phyloP scores from a whole-genome alignment of 352 stramenopile genomes.

The Peronospora tabacina region DNA sequence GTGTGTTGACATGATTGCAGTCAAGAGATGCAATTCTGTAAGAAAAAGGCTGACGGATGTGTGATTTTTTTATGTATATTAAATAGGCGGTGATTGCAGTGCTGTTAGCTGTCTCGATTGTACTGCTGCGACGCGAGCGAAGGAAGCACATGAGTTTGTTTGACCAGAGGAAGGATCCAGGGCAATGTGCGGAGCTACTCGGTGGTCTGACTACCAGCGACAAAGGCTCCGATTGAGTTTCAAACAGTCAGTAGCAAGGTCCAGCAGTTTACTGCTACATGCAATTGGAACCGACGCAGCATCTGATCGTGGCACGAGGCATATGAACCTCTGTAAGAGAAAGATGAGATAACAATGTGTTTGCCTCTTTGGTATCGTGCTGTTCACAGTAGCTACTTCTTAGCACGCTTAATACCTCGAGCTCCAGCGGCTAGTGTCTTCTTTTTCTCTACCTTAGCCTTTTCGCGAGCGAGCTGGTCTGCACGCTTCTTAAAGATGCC shows the following conservation, averaged over 20 bases:
- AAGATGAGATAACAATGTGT: conserved; percentile 24
- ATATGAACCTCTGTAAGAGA: conserved; percentile 8
- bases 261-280: background rate
- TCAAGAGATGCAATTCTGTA: background rate
- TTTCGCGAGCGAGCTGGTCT: conserved; percentile 33
- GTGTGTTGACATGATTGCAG: background rate
- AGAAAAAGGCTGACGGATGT: conserved; percentile 2
- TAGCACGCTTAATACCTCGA: conserved; percentile 19
- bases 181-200: conserved; percentile 42
- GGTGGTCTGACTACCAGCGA: conserved; percentile 14
- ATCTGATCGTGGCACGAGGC: background rate
- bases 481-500: conserved; percentile 80
- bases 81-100: conserved; percentile 55
- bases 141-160: conserved; percentile 76
- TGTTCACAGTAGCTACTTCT: conserved; percentile 12
- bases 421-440: conserved; percentile 11
- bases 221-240: conserved; percentile 37
- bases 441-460: conserved; percentile 34
- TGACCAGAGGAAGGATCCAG: conserved; percentile 59
- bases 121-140: conserved; percentile 50
- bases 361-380: background rate
- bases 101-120: conserved; percentile 36
- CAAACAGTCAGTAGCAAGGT: background rate
- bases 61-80: background rate
- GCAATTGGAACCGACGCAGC: conserved; percentile 8